Conservation (phyloP, 139 green algal genomes). For the Ettlia oleoabundans region DNA sequence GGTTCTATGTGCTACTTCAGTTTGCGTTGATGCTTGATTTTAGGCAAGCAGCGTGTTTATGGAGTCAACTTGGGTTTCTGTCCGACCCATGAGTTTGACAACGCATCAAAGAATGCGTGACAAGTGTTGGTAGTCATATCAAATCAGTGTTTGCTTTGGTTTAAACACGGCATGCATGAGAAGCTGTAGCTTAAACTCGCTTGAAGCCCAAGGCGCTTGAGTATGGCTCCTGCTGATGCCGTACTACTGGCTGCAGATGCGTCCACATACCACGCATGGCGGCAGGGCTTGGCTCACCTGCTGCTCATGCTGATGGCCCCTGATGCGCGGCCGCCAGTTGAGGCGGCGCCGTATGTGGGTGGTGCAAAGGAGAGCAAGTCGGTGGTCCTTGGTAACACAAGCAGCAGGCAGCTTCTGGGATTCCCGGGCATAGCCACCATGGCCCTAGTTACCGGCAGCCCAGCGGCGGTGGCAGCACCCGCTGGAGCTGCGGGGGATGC, state of each 20-base stretch:
- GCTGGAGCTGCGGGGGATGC: neutral
- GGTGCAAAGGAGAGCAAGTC: neutral
- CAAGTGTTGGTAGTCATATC: too few species aligned
- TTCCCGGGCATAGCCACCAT: neutral
- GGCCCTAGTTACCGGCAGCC: neutral
- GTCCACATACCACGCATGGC: slow-evolving; percentile 35
- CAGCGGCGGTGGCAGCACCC: neutral
- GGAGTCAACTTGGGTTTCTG: too few species aligned
- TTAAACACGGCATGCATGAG: too few species aligned
- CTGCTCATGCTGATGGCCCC: slow-evolving; percentile 31
- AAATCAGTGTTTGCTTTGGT: too few species aligned
- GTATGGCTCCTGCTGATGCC: neutral
- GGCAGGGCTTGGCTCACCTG: slow-evolving; percentile 31
- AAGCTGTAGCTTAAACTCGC: too few species aligned
- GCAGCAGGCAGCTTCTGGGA: neutral
- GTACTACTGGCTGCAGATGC: neutral
- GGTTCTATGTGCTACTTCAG: too few species aligned
- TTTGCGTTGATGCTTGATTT: too few species aligned
- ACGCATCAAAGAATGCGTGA: too few species aligned
- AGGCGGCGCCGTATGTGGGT: neutral
- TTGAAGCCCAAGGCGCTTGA: too few species aligned
- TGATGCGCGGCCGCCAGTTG: neutral
- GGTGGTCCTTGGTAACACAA: neutral
- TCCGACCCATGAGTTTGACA: too few species aligned
- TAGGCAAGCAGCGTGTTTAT: too few species aligned